Base-by-base conservation (phyloP, 2,329 filamentous ascomycete species). In the Incumbomyces delicatus region DNA sequence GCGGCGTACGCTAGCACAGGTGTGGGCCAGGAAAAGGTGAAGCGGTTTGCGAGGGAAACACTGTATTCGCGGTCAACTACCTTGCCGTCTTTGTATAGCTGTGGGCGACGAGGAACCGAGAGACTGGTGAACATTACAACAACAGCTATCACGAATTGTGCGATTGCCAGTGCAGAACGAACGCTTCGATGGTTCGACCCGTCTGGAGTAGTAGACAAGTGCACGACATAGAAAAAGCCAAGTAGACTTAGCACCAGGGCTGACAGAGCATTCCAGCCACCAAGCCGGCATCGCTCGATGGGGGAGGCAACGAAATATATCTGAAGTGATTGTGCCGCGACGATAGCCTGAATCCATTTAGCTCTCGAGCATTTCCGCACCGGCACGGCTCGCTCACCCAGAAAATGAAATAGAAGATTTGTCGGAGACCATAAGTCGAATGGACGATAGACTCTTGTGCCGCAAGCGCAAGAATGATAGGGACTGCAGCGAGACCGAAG, bases 1-100 rank as follows among this genome's bases (percentile, higher is more conserved):
- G 65, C 63, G 1, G 81, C 78, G 17, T 73, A 61, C 1, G 63
- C 56, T 12, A 89, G 69, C 0, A 87, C 56, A 2, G 65, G 61
- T 1, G 60, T 63, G 1, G 76, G 71, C 84, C 84, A 90, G 41
- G 69, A 66, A 66, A 81, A 89, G 6, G 76, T 84, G 57, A 78
- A 78, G 42, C 78, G 75, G 42, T 66, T 72, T 40, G 83, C 68
- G 1, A 79, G 75, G 2, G 80, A 80, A 2, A 69, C 70, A 0
- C 80, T 82, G 55, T 71, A 73, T 64, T 83, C 73, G 13, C 69
- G 67, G 58, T 89, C 84, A 29, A 90, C 80, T 2, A 70, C 60
- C 39, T 71, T 67, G 20, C 71, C 78, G 33, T 80, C 61, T 56
- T 73, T 68, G 57, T 72, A 85, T 14, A 88, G 78, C 44, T 80